These are phyloP conservation scores for Colletotrichum sp. DNA, from an alignment of 2,329 filamentous ascomycete genomes.

Conservation along the genomic window DNA sequence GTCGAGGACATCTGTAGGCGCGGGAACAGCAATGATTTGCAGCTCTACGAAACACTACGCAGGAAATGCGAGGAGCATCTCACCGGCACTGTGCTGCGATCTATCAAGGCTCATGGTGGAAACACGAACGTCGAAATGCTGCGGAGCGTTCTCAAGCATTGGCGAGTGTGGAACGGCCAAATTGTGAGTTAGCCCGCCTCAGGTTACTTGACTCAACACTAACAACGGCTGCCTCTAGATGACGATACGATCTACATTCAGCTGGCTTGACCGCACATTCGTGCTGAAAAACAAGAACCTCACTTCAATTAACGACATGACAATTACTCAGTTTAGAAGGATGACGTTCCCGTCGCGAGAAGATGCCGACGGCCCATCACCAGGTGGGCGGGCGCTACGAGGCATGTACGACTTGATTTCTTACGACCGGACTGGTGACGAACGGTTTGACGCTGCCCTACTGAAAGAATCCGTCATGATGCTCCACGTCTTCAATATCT, in stretches of 20 bases:
- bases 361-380: constrained; percentile 22
- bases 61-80: constrained; percentile 73
- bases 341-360: constrained; percentile 48
- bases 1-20: constrained; percentile 91
- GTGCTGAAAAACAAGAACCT: constrained; percentile 75
- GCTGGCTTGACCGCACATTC: constrained; percentile 91
- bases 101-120: constrained; percentile 55
- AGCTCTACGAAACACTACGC: constrained; percentile 61
- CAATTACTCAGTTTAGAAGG: constrained; percentile 75
- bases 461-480: constrained; percentile 80
- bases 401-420: constrained; percentile 81
- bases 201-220: constrained; percentile 2
- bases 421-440: constrained; percentile 67
- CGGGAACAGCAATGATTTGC: constrained; percentile 72
- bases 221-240: constrained; percentile 49
- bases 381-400: constrained; percentile 43
- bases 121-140: constrained; percentile 68
- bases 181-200: constrained; percentile 57
- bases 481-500: constrained; percentile 84
- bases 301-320: constrained; percentile 80
- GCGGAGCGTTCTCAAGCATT: constrained; percentile 59
- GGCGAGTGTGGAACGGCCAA: constrained; percentile 81
- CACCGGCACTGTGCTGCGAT: constrained; percentile 60
- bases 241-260: constrained; percentile 86
- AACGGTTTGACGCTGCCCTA: constrained; percentile 65